These are phyloP conservation scores for Penicillium malachiteum DNA, from an alignment of 495 filamentous ascomycete species.

Conservation along the genomic window DNA sequence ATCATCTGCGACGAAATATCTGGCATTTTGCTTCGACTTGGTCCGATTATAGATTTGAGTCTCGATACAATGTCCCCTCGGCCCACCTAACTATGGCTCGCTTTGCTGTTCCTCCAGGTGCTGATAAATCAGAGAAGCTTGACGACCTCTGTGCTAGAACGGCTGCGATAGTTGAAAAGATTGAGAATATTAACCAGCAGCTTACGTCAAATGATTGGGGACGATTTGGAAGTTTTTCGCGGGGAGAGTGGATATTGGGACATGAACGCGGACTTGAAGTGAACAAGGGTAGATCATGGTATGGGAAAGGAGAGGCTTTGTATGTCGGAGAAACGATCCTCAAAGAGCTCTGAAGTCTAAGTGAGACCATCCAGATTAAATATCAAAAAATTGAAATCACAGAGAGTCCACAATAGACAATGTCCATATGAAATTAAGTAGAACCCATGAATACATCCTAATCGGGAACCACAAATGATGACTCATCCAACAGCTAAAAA, in stretches of 20 bases:
- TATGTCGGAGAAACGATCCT: constrained; percentile 39
- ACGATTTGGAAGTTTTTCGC: constrained; percentile 42
- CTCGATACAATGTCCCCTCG: constrained; percentile 81
- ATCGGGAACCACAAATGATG: constrained; percentile 9
- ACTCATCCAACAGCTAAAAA: constrained; percentile 8
- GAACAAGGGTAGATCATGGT: constrained; percentile 73
- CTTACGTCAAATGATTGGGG: constrained; percentile 68
- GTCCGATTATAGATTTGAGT: constrained; percentile 60
- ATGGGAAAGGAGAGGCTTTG: constrained; percentile 71
- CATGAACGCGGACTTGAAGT: constrained; percentile 73
- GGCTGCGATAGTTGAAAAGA: constrained; percentile 56
- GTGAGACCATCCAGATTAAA: too few species aligned
- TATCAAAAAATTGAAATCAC: too few species aligned
- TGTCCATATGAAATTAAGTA: not conserved
- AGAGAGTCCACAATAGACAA: too few species aligned
- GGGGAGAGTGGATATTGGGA: constrained; percentile 69
- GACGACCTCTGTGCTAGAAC: constrained; percentile 46
- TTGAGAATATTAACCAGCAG: constrained; percentile 75
- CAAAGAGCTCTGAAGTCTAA: too few species aligned
- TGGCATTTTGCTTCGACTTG: constrained; percentile 56
- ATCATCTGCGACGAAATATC: constrained; percentile 82
- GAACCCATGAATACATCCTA: not conserved
- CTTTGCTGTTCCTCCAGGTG: constrained; percentile 62
- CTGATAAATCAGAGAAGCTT: constrained; percentile 17
- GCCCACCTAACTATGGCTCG: constrained; percentile 86